A percentile compares a stretch with the other conserved stretches of the same genome.
These are phyloP conservation scores for Skeletonema tropicum DNA, from an alignment of 108 stramenopile genomes.

Conservation along the genomic window DNA sequence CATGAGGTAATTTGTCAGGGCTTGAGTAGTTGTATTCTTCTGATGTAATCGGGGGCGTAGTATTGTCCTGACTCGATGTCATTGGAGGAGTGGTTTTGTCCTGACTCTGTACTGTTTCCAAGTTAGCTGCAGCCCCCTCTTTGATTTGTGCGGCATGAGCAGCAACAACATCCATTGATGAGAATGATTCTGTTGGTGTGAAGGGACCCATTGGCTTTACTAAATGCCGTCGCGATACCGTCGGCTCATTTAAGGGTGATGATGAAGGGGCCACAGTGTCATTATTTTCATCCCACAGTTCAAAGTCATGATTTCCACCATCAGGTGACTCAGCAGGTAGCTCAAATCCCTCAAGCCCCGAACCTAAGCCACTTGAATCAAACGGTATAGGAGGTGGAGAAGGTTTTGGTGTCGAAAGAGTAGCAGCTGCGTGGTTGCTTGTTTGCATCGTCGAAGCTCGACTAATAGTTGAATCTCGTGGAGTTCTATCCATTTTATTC, in stretches of 20 bases:
- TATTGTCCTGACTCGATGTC: neutral
- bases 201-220: conserved; percentile 51
- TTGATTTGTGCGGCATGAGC: neutral
- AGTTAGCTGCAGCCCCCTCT: neutral
- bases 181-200: conserved; percentile 44
- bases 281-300: neutral
- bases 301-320: neutral
- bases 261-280: neutral
- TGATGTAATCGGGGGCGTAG: neutral
- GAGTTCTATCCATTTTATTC: neutral
- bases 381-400: conserved; percentile 22
- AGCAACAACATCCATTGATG: conserved; percentile 16
- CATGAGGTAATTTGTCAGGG: neutral
- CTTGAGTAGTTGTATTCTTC: conserved; percentile 4
- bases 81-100: neutral
- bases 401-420: neutral
- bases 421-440: neutral
- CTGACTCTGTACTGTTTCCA: neutral
- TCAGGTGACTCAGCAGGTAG: neutral
- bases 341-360: conserved; percentile 34
- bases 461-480: neutral
- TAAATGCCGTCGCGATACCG: neutral
- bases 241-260: neutral
- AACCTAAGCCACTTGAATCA: conserved; percentile 27
- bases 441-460: conserved; percentile 3